Evolutionary conservation across 345 rosid genomes (phyloP).

Genomic region (Cochlearia excelsa): DNA sequence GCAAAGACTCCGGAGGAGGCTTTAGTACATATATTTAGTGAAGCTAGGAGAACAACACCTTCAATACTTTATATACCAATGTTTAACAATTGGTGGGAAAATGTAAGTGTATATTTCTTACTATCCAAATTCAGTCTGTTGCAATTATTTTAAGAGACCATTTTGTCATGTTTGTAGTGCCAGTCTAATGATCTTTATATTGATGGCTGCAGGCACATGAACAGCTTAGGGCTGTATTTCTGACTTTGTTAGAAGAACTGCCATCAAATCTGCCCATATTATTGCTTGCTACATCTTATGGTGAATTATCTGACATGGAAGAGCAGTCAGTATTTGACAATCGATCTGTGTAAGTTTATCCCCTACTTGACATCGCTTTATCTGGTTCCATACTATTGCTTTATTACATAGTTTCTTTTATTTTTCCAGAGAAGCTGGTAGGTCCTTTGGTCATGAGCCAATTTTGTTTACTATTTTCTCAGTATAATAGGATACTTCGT

Average conservation of each 20-base stretch:
- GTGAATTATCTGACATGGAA: conserved; percentile 51
- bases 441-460: conserved; percentile 1
- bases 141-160: conserved; percentile 14
- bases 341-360: conserved; percentile 65
- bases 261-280: conserved; percentile 83
- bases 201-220: conserved; percentile 80
- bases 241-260: conserved; percentile 87
- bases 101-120: conserved; percentile 51
- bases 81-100: conserved; percentile 98
- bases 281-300: conserved; percentile 74
- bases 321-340: conserved; percentile 62
- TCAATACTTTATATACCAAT: conserved; percentile 90
- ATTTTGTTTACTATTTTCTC: conserved; percentile 2
- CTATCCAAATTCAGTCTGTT: conserved; percentile 16
- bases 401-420: conserved; percentile 6
- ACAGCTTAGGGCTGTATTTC: conserved; percentile 87
- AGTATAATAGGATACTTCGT: neutral
- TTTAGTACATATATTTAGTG: conserved; percentile 93
- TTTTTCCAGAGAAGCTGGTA: conserved; percentile 6
- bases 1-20: conserved; percentile 99
- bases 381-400: neutral
- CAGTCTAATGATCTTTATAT: conserved; percentile 23
- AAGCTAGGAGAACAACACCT: conserved; percentile 96
- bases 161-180: conserved; percentile 20
- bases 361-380: conserved; percentile 5